Evolutionary conservation across 1,284 basidiomycete genomes (phyloP).

Genomic region (Fistulina hepatica): DNA sequence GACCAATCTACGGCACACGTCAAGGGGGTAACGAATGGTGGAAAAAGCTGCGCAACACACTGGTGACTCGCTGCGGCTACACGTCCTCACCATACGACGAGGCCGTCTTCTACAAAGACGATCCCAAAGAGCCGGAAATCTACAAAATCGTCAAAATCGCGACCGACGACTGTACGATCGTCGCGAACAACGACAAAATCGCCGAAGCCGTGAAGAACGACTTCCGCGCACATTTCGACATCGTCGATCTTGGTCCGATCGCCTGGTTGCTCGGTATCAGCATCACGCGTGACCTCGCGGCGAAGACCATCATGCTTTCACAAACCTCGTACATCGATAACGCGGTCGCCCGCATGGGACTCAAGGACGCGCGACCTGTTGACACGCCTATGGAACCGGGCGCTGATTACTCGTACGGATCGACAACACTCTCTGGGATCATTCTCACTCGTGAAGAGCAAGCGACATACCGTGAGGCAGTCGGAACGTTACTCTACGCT

Average conservation of each 20-base stretch:
- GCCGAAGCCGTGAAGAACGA: conserved; percentile 14
- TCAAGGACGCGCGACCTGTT: conserved; percentile 12
- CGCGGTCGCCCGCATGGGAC: conserved; percentile 14
- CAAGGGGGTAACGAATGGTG: conserved; percentile 7
- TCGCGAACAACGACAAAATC: conserved; percentile 13
- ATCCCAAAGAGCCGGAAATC: too few species aligned
- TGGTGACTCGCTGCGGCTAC: too few species aligned
- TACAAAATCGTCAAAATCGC: conserved; percentile 20
- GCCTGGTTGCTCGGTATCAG: conserved; percentile 20
- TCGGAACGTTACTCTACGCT: not conserved
- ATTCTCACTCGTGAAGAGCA: not conserved
- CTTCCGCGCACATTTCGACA: conserved; percentile 17
- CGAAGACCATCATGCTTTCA: conserved; percentile 16
- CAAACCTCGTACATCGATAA: conserved; percentile 20
- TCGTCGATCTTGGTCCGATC: conserved; percentile 19
- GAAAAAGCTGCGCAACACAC: too few species aligned
- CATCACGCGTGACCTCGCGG: conserved; percentile 13
- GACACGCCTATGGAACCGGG: conserved; percentile 14
- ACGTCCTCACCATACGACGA: conserved; percentile 1
- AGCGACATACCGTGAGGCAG: not conserved
- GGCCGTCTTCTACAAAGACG: conserved; percentile 6
- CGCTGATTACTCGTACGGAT: conserved; percentile 11
- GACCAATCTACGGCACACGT: conserved; percentile 4
- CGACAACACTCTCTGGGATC: not conserved
- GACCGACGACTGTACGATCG: conserved; percentile 25